A percentile compares a stretch with the other conserved stretches of the same genome.
These are phyloP conservation scores for Hypericum perforatum DNA, from an alignment of 345 rosid genomes.

Conservation along the genomic window DNA sequence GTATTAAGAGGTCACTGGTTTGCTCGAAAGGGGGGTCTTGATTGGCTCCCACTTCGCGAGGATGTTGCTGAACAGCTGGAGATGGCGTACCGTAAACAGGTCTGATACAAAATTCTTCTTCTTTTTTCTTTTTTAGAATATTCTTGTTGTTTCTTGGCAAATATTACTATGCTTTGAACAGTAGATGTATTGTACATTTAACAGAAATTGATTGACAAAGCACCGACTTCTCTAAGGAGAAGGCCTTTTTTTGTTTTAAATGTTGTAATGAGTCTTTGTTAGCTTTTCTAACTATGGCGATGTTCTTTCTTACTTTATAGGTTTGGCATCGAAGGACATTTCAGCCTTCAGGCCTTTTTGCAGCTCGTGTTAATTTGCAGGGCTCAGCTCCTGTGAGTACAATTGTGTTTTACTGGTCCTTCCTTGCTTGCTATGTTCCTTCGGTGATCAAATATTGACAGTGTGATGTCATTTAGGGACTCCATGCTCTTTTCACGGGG, in stretches of 20 bases:
- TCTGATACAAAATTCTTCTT: slow-evolving; percentile 12
- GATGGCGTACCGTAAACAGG: slow-evolving; percentile 71
- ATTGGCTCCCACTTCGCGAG: slow-evolving; percentile 94
- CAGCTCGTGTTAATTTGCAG: slow-evolving; percentile 90
- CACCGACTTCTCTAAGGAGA: too few species aligned
- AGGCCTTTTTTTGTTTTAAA: too few species aligned
- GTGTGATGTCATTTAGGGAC: slow-evolving; percentile 46
- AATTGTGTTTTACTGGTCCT: slow-evolving; percentile 8
- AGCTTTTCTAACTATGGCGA: too few species aligned
- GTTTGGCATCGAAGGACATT: slow-evolving; percentile 95
- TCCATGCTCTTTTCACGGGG: slow-evolving; percentile 84
- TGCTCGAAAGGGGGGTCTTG: slow-evolving; percentile 85
- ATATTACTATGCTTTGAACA: neutral
- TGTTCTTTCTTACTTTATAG: slow-evolving; percentile 23
- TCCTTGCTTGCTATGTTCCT: slow-evolving; percentile 8
- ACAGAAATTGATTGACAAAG: too few species aligned
- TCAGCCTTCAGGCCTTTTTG: slow-evolving; percentile 90
- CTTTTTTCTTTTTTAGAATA: too few species aligned
- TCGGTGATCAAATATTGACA: slow-evolving; percentile 8
- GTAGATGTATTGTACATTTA: too few species aligned
- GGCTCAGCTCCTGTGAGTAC: slow-evolving; percentile 64
- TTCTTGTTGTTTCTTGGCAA: neutral
- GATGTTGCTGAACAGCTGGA: slow-evolving; percentile 88
- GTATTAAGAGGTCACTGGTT: slow-evolving; percentile 98
- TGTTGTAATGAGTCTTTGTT: too few species aligned